Conservation (phyloP, 1,284 basidiomycete genomes). For the Quambalaria eucalypti region DNA sequence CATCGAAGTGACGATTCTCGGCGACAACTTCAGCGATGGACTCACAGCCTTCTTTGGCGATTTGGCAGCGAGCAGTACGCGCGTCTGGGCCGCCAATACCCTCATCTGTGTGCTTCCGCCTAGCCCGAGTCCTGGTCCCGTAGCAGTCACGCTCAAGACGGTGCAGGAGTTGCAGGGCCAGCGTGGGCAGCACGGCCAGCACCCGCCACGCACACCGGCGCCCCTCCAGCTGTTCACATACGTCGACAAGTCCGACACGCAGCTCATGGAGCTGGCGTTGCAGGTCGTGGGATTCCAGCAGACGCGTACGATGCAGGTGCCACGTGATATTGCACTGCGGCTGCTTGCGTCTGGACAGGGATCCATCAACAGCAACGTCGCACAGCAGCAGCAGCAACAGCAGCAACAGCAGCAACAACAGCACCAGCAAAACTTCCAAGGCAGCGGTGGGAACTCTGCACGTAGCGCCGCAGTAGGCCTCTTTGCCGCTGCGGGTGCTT, state of each 20-base stretch:
- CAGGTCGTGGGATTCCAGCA: slow-evolving; percentile 92
- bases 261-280: slow-evolving; percentile 87
- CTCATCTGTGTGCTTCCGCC: slow-evolving; percentile 87
- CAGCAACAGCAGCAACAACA: background rate
- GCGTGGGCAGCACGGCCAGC: background rate
- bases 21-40: slow-evolving; percentile 57
- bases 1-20: slow-evolving; percentile 86
- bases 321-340: slow-evolving; percentile 68
- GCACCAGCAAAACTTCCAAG: slow-evolving; percentile 4
- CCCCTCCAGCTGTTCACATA: slow-evolving; percentile 59
- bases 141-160: slow-evolving; percentile 66
- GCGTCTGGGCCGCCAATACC: slow-evolving; percentile 86
- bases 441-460: background rate
- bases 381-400: background rate
- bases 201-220: background rate
- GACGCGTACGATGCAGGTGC: slow-evolving; percentile 87
- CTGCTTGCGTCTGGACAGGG: slow-evolving; percentile 44
- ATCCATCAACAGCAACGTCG: background rate
- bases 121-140: slow-evolving; percentile 68
- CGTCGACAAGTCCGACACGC: slow-evolving; percentile 77
- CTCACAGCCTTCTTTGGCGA: slow-evolving; percentile 77
- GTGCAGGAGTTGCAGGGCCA: slow-evolving; percentile 33
- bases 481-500: slow-evolving; percentile 9
- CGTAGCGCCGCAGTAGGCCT: slow-evolving; percentile 22
- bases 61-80: slow-evolving; percentile 68